Base-by-base conservation (phyloP, 2,329 filamentous ascomycete genomes). In the Colletotrichum sp. region DNA sequence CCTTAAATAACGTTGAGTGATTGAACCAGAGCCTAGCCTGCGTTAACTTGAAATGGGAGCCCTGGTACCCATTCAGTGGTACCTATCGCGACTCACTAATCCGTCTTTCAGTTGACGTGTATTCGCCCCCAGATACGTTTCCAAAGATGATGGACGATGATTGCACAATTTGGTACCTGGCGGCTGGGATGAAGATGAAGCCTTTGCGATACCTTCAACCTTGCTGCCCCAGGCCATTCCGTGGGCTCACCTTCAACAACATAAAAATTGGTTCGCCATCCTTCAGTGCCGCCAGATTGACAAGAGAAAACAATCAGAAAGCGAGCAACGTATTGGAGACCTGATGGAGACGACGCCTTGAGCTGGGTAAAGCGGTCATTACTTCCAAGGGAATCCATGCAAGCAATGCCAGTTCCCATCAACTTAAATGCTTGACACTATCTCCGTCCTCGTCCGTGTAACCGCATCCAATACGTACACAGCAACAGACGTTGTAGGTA, bases 321-420 rank as follows among this genome's bases (percentile, higher is more conserved):
- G 34, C 16, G 16, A 39, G 36, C 8, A 18, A 39, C 1, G 8
- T 16, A 39, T 16, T 0, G 5, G 16, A 18, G 36, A 18, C 4
- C 36, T 39, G 8, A 3, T 13, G 3, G 12, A 49, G n/a, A 13
- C 1, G 0, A 13, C 44, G 1, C 10, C n/a, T 21, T 21, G 2
- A 8, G n/a, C 12, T 1, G 1, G 12, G 4, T 7, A 2, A 0
- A 13, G n/a, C 6, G 4, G 10, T 0, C 3, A 21, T 0, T 44
- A 0, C 44, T 49, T 49, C 18, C 9, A 0, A 1, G 34, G 34
- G 34, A 16, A 36, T 36, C 34, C 13, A 5, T 0, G 9, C 1
- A 49, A 49, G 10, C 6, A 13, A 21, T 21, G 1, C 0, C 6
- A 5, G 10, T 13, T 24, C 10, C 0, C 1, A 21, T 7, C 6